Percentiles rank a stretch among this genome's conserved stretches.
Conservation (phyloP, 73 alveolate species). For the Paraurostyla sp. region DNA sequence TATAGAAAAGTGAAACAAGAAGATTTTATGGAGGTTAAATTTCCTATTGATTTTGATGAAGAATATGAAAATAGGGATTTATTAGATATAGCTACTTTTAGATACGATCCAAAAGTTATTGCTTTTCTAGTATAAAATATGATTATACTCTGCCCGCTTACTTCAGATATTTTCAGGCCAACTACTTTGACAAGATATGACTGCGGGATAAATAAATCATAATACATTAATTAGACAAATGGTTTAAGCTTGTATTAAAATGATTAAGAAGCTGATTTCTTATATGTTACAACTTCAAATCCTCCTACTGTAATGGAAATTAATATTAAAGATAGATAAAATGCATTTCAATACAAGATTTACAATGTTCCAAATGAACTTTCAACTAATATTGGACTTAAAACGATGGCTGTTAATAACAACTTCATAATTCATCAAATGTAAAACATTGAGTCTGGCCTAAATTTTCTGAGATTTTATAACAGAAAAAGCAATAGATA, state of each 20-base stretch:
- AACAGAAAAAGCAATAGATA: not conserved
- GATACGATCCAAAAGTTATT: too few relatives aligned
- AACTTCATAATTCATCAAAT: slow-evolving; percentile 14
- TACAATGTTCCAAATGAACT: not conserved
- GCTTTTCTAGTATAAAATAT: too few relatives aligned
- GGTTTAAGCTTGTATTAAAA: not conserved
- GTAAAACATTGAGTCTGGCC: not conserved
- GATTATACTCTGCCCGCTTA: too few relatives aligned
- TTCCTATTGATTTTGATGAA: too few relatives aligned
- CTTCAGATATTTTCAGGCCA: too few relatives aligned
- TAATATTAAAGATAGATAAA: not conserved
- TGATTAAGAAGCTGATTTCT: not conserved
- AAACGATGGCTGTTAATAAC: not conserved
- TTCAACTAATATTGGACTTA: not conserved
- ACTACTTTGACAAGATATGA: too few relatives aligned
- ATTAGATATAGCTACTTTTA: too few relatives aligned
- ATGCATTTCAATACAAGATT: not conserved
- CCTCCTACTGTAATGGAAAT: slow-evolving; percentile 37
- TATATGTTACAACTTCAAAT: not conserved
- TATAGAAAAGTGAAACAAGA: too few relatives aligned
- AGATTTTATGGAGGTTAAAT: too few relatives aligned
- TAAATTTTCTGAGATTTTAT: not conserved
- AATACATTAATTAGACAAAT: too few relatives aligned
- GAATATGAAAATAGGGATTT: too few relatives aligned
- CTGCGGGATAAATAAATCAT: too few relatives aligned